phyloP scores from a whole-genome alignment of 345 rosid genomes.

The Salix brachista region DNA sequence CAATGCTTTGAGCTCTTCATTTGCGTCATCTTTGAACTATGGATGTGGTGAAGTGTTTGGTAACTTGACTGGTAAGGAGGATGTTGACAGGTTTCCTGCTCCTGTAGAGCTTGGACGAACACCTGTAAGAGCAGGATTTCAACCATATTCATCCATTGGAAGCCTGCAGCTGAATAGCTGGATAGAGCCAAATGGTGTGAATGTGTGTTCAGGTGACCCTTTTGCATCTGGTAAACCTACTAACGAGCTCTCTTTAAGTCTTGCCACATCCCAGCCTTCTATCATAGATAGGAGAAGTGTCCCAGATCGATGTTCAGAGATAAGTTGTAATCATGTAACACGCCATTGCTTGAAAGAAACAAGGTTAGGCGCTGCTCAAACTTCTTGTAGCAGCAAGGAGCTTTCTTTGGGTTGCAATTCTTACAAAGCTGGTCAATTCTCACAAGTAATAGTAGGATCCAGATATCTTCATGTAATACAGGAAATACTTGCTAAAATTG shows the following conservation, averaged over 20 bases:
- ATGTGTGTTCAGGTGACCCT: slow-evolving; percentile 23
- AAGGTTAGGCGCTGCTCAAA: slow-evolving; percentile 47
- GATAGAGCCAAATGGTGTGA: slow-evolving; percentile 37
- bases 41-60: slow-evolving; percentile 33
- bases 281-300: slow-evolving; percentile 24
- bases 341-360: slow-evolving; percentile 30
- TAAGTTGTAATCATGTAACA: slow-evolving; percentile 31
- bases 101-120: slow-evolving; percentile 33
- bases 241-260: slow-evolving; percentile 76
- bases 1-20: slow-evolving; percentile 27
- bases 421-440: slow-evolving; percentile 31
- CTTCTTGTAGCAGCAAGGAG: slow-evolving; percentile 52
- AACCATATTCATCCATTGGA: slow-evolving; percentile 32
- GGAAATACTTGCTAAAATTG: slow-evolving; percentile 79
- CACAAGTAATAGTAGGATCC: slow-evolving; percentile 53
- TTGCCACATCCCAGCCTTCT: slow-evolving; percentile 49
- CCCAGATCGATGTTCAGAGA: slow-evolving; percentile 58
- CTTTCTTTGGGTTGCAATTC: slow-evolving; percentile 43
- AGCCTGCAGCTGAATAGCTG: slow-evolving; percentile 39
- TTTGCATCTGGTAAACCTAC: slow-evolving; percentile 29
- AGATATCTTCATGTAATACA: slow-evolving; percentile 68
- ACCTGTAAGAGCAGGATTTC: slow-evolving; percentile 37
- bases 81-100: slow-evolving; percentile 28
- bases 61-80: slow-evolving; percentile 28
- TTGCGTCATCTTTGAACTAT: slow-evolving; percentile 24